Percentiles rank a stretch among this genome's conserved stretches.
phyloP scores from a whole-genome alignment of 495 filamentous ascomycete genomes.

The Hypoxylon lenormandii region DNA sequence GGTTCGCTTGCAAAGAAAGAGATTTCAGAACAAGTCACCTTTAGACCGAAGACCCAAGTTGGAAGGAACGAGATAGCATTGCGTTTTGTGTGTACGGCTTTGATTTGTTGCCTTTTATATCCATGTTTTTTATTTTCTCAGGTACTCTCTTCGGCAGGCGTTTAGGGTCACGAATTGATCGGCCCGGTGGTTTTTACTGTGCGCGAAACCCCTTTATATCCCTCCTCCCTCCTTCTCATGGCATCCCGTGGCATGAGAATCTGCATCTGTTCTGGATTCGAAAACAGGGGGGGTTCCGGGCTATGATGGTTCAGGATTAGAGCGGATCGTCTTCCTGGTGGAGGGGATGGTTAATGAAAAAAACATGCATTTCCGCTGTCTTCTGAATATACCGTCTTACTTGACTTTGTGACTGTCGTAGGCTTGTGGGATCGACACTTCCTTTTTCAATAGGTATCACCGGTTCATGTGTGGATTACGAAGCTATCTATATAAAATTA shows the following conservation, averaged over 20 bases:
- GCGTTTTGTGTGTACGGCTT: constrained; percentile 20
- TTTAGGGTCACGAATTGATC: constrained; percentile 25
- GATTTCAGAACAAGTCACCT: constrained; percentile 39
- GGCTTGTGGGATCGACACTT: not conserved
- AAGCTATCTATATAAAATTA: no score
- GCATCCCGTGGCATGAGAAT: constrained; percentile 21
- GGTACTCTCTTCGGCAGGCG: constrained; percentile 28
- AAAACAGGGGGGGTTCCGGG: constrained; percentile 9
- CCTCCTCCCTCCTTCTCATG: constrained; percentile 12
- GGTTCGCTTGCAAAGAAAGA: constrained; percentile 40
- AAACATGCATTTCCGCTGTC: constrained; percentile 32
- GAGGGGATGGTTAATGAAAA: constrained; percentile 45
- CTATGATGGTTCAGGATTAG: constrained; percentile 12
- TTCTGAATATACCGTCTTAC: constrained; percentile 23
- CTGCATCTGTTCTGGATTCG: constrained; percentile 28
- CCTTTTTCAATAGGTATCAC: no score
- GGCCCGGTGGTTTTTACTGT: constrained; percentile 16
- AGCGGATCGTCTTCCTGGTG: constrained; percentile 18
- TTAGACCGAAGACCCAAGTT: constrained; percentile 39
- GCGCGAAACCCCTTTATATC: constrained; percentile 5
- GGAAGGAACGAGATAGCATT: constrained; percentile 36
- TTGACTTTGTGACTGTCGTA: constrained; percentile 18
- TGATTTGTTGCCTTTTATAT: constrained; percentile 19
- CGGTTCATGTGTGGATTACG: no score
- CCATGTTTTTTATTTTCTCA: constrained; percentile 7